Base-by-base conservation (phyloP, 495 filamentous ascomycete species). In the Penicillium egyptiacum region DNA sequence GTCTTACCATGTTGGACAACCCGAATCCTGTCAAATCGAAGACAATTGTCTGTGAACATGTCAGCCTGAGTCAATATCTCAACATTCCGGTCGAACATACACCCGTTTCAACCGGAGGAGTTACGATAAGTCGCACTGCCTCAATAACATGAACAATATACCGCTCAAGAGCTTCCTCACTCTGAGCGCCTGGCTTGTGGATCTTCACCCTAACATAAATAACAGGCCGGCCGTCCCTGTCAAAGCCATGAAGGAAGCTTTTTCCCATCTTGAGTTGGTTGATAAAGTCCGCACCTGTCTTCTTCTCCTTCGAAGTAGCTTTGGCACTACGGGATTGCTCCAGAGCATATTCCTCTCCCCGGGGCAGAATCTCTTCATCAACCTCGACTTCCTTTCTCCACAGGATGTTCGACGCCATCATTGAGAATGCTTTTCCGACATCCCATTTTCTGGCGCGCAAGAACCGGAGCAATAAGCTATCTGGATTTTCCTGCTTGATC, bases 131-230 rank as follows among this genome's bases (percentile, higher is more conserved):
- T 25, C 91, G 77, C 17, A 86, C 87, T 17, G 87, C 89, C 75
- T 96, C 92, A 63, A 96, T 94, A 6, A 88, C 75, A 70, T 91
- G 93, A 30, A 96, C 87, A 2, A 92, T 96, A 67, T 86, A 96
- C 59, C 86, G 74, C 65, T 96, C 90, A 22, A 96, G 63, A 57
- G 81, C 83, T 56, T 83, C 77, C 70, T 94, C 90, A 40, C 74
- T 86, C 75, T 96, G 91, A 61, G 92, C 91, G 22, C 88, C 89
- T 48, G 85, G 82, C 57, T 74, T 83, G 68, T 96, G 92, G 50
- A 96, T 70, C 44, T 85, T 75, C 22, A 89, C 90, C 50, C 89
- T 80, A n/a, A 95, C 86, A 55, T 88, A 77, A 60, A 88, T 91
- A 55, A 96, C 84, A 16, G 92, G 92, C 35, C 92, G 74, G 0